Percentiles rank a stretch among this genome's conserved stretches.
Conservation (phyloP, 2,329 filamentous ascomycete species). For the Talaromyces sp. region DNA sequence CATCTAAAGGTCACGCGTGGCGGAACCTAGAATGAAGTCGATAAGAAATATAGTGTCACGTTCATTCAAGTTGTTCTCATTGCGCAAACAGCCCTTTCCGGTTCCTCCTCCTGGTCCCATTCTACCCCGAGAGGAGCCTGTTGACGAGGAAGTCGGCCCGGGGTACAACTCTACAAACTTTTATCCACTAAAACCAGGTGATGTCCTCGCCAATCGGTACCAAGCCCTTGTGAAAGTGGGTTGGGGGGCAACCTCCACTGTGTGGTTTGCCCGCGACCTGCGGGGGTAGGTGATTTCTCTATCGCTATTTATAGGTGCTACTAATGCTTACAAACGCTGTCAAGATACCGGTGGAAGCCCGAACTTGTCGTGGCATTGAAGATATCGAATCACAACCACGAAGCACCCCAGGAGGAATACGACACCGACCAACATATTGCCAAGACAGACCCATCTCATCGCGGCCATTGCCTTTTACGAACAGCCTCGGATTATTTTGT, state of each 20-base stretch:
- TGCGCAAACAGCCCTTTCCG: conserved; percentile 22
- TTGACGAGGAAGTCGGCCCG: conserved; percentile 7
- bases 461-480: conserved; percentile 22
- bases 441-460: conserved; percentile 17
- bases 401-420: conserved; percentile 19
- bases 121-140: conserved; percentile 13
- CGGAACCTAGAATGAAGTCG: conserved; percentile 16
- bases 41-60: conserved; percentile 14
- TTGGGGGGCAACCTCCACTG: conserved; percentile 28
- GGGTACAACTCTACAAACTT: conserved; percentile 5
- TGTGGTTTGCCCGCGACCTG: conserved; percentile 29
- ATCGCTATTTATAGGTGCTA: conserved; percentile 12
- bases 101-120: conserved; percentile 19
- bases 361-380: conserved; percentile 23
- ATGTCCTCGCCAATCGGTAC: conserved; percentile 25
- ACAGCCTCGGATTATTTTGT: conserved; percentile 8
- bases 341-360: conserved; percentile 19
- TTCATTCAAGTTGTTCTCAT: conserved; percentile 14
- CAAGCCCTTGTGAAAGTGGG: conserved; percentile 31
- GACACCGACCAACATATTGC: conserved; percentile 36
- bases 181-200: conserved; percentile 26
- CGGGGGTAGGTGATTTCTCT: conserved; percentile 18
- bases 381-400: conserved; percentile 21
- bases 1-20: neutral
- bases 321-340: conserved; percentile 18